Evolutionary conservation across 2,329 filamentous ascomycete species (phyloP).

Genomic region (Alternaria rosae): DNA sequence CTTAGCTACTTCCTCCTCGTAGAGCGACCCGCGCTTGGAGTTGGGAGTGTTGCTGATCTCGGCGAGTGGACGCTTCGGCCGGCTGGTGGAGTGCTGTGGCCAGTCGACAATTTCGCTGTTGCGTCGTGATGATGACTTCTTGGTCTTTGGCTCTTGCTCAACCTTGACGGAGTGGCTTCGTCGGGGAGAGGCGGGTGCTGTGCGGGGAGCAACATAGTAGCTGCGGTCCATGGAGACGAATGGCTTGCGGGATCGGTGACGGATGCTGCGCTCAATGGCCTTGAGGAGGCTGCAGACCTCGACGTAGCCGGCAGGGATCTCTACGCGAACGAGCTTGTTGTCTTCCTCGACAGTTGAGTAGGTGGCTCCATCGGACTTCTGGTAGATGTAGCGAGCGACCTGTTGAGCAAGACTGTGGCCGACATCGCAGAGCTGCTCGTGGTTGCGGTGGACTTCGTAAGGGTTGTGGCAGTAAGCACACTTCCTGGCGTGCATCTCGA

Average conservation of each 20-base stretch:
- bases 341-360: slow-evolving; percentile 48
- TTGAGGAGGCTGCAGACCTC: slow-evolving; percentile 51
- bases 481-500: slow-evolving; percentile 56
- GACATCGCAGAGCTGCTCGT: slow-evolving; percentile 52
- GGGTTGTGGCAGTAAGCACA: slow-evolving; percentile 56
- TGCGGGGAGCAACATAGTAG: slow-evolving; percentile 53
- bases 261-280: slow-evolving; percentile 51
- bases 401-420: slow-evolving; percentile 56
- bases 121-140: slow-evolving; percentile 37
- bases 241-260: slow-evolving; percentile 45
- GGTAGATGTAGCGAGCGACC: slow-evolving; percentile 56
- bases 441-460: slow-evolving; percentile 51
- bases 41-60: slow-evolving; percentile 42
- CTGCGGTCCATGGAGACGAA: slow-evolving; percentile 55
- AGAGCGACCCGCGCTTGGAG: slow-evolving; percentile 52
- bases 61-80: slow-evolving; percentile 29
- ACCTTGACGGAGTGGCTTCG: slow-evolving; percentile 44
- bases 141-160: slow-evolving; percentile 37
- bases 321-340: slow-evolving; percentile 55
- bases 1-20: slow-evolving; percentile 49
- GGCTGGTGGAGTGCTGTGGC: slow-evolving; percentile 30
- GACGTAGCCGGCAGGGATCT: slow-evolving; percentile 53
- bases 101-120: slow-evolving; percentile 50
- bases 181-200: slow-evolving; percentile 30
- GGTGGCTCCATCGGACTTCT: slow-evolving; percentile 43